A percentile compares a stretch with the other conserved stretches of the same genome.
Conservation (phyloP, 495 filamentous ascomycete species). For the Evernia prunastri region DNA sequence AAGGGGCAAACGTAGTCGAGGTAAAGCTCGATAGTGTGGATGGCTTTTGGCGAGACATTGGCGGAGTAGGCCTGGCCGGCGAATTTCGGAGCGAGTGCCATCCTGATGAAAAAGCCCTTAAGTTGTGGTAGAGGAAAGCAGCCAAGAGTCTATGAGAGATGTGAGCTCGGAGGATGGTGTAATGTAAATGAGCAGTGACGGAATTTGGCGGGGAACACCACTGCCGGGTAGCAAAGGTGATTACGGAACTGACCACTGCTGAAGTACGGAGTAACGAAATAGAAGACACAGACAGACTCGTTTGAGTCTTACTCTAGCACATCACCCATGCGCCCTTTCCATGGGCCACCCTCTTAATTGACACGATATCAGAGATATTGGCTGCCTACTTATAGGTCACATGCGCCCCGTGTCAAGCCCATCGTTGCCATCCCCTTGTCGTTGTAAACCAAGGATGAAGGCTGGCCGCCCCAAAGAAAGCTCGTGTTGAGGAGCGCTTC, state of each 20-base stretch:
- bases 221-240: slow-evolving; percentile 9
- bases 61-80: slow-evolving; percentile 57
- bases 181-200: not conserved
- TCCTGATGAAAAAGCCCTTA: slow-evolving; percentile 27
- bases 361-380: not conserved
- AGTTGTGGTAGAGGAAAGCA: not conserved
- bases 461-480: not conserved
- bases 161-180: not conserved
- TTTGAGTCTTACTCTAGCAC: not conserved
- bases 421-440: not conserved
- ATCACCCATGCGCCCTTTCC: not conserved
- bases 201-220: slow-evolving; percentile 6
- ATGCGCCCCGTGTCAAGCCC: not conserved
- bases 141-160: not conserved
- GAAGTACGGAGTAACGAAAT: too few species aligned
- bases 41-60: slow-evolving; percentile 37
- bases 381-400: not conserved
- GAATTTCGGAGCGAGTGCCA: slow-evolving; percentile 77
- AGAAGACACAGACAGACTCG: not conserved
- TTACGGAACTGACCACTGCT: not conserved
- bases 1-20: slow-evolving; percentile 84
- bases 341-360: not conserved
- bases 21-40: slow-evolving; percentile 73
- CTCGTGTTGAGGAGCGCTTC: not conserved
- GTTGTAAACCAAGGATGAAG: not conserved